Evolutionary conservation across 768 basidiomycete genomes (phyloP).

Genomic region (Lyophyllum atratum): DNA sequence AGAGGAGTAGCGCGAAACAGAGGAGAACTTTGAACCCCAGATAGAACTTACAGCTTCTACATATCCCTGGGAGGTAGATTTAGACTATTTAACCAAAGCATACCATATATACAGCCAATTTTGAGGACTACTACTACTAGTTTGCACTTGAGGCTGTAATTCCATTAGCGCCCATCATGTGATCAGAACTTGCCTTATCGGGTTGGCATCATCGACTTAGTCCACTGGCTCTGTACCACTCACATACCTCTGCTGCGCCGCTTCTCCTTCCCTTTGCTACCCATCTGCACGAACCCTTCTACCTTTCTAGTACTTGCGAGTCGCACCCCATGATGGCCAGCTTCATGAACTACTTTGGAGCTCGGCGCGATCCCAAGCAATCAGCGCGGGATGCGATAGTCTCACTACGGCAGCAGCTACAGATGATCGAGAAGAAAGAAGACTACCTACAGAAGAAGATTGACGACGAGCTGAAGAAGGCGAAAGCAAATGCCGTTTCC

Average conservation of each 20-base stretch:
- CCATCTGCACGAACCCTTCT: constrained; percentile 11
- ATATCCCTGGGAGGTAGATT: neutral
- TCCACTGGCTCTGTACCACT: constrained; percentile 12
- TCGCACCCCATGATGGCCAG: constrained; percentile 61
- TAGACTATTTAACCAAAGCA: constrained; percentile 8
- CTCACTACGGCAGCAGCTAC: constrained; percentile 86
- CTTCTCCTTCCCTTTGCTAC: constrained; percentile 10
- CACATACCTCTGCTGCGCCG: constrained; percentile 16
- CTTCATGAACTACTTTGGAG: constrained; percentile 89
- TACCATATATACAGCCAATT: constrained; percentile 3
- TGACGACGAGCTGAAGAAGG: constrained; percentile 91
- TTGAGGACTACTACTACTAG: neutral
- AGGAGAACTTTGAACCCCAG: neutral
- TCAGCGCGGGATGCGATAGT: constrained; percentile 93
- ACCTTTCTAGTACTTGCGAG: constrained; percentile 1
- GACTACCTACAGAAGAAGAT: constrained; percentile 96
- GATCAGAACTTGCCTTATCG: constrained; percentile 34
- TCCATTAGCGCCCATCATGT: constrained; percentile 8
- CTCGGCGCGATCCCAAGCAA: constrained; percentile 80
- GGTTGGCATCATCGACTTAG: constrained; percentile 26
- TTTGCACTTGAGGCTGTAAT: neutral
- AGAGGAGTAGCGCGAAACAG: constrained; percentile 30
- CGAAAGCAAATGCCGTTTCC: constrained; percentile 87
- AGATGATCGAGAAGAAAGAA: constrained; percentile 99
- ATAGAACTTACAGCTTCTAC: neutral